A percentile compares a stretch with the other conserved stretches of the same genome.
Evolutionary conservation across 345 rosid genomes (phyloP).

Genomic region (Euclidium syriacum): DNA sequence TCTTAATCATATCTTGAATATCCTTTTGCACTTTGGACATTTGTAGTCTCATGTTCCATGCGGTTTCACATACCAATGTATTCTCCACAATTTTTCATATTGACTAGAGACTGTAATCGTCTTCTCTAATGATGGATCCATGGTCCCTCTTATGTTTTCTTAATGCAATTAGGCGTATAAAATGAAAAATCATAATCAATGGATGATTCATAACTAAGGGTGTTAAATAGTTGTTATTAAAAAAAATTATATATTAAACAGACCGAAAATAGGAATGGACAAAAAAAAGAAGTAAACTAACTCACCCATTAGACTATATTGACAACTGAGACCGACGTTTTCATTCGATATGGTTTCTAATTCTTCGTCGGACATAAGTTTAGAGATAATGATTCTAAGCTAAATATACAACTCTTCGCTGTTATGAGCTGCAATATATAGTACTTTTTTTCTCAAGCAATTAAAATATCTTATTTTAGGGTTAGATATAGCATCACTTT

Average conservation of each 20-base stretch:
- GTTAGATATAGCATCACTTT: background rate
- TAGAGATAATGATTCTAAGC: conserved; percentile 94
- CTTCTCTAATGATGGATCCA: conserved; percentile 54
- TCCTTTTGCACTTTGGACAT: conserved; percentile 94
- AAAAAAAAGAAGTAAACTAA: too few species aligned
- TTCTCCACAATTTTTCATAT: conserved; percentile 99
- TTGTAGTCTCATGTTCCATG: conserved; percentile 92
- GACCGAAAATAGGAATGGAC: conserved; percentile 6
- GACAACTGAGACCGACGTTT: conserved; percentile 80
- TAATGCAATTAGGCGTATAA: conserved; percentile 82
- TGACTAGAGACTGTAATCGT: conserved; percentile 81
- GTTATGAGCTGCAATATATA: conserved; percentile 96
- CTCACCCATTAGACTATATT: conserved; percentile 98
- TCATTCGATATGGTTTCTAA: conserved; percentile 93
- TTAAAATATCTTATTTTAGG: background rate
- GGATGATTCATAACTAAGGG: too few species aligned
- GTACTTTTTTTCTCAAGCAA: conserved; percentile 44
- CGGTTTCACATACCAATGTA: conserved; percentile 83
- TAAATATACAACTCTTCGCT: conserved; percentile 91
- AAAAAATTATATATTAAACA: too few species aligned
- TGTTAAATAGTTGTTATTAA: too few species aligned
- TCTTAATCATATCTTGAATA: conserved; percentile 78
- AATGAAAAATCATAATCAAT: too few species aligned
- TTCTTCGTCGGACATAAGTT: conserved; percentile 92
- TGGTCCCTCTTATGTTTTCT: conserved; percentile 82